Evolutionary conservation across 2,329 filamentous ascomycete species (phyloP), one percentile per base, ranked within the genome.

Genomic region (Claviceps cyperi): DNA sequence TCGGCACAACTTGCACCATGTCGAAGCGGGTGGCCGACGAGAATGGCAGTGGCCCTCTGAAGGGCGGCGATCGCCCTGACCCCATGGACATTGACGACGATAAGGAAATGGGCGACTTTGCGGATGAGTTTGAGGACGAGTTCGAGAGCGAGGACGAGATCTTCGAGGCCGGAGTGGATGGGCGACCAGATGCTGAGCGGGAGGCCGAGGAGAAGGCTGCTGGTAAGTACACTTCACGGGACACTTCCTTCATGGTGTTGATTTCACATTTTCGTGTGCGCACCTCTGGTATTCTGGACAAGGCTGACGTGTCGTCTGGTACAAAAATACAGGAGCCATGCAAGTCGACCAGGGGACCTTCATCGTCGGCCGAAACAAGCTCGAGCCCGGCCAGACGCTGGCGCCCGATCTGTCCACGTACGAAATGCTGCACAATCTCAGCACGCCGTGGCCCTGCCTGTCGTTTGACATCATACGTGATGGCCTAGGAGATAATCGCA

Each of bases 341-440:
- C 86, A 96, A 43, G 80, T 96, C 48, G 91, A 97, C 68, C 85
- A 91, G 62, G 83, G 86, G 65, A 94, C 89, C 40, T 98, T 97
- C 68, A 96, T 98, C 60, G 89, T 94, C 57, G 92, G 92, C 55
- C 81, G 92, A 61, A 88, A 89, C 66, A 91, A 92, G 71, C 78
- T 97, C 55, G 87, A 88, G 56, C 83, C 88, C 13, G 91, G 89
- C 59, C 89, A 97, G 73, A 90, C 88, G 5, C 77, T 98, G 51
- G 81, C 89, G 3, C 91, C 92, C 14, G 92, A 98, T 68, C 76
- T 86, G 52, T 87, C 86, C n/a, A 91, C 91, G 5, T 98, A 98
- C 72, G 85, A 96, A 65, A 94, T 98, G 89, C 80, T 98, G 52
- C 92, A 98, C 73, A 88, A 81, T 54, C 78, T 98, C 55, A 92